phyloP scores from a whole-genome alignment of 2,329 filamentous ascomycete species.

The Mollisiaceae sp. region DNA sequence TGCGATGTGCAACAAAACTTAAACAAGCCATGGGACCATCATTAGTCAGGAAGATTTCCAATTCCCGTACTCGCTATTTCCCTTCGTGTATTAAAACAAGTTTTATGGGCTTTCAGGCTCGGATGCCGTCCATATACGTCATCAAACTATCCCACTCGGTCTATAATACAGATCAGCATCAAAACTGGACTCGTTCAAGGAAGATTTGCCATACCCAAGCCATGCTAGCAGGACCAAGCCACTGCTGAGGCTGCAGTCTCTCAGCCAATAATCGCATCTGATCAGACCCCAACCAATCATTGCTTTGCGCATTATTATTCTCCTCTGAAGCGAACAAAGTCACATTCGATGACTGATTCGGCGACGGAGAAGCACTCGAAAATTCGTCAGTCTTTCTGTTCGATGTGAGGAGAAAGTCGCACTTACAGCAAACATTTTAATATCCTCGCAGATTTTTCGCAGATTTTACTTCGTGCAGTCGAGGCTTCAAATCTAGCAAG shows the following conservation, averaged over 20 bases:
- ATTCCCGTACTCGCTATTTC: too few species aligned
- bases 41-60: not conserved
- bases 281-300: constrained; percentile 12
- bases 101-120: constrained; percentile 32
- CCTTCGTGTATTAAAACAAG: not conserved
- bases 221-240: constrained; percentile 14
- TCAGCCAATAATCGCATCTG: constrained; percentile 10
- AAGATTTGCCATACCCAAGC: constrained; percentile 9
- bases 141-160: constrained; percentile 16
- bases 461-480: constrained; percentile 23
- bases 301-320: not conserved
- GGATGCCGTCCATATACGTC: constrained; percentile 1
- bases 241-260: constrained; percentile 15
- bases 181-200: not conserved
- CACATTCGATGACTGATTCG: constrained; percentile 14
- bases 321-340: not conserved
- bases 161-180: not conserved
- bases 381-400: not conserved
- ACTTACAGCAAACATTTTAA: constrained; percentile 24
- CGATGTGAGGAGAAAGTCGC: not conserved
- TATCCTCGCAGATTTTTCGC: constrained; percentile 20
- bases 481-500: constrained; percentile 17
- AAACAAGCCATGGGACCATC: not conserved
- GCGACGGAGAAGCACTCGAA: constrained; percentile 12
- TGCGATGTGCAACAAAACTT: not conserved